A percentile compares a stretch with the other conserved stretches of the same genome.
Evolutionary conservation across 2,329 filamentous ascomycete species (phyloP).

Genomic region (Hypoxylon sp.): DNA sequence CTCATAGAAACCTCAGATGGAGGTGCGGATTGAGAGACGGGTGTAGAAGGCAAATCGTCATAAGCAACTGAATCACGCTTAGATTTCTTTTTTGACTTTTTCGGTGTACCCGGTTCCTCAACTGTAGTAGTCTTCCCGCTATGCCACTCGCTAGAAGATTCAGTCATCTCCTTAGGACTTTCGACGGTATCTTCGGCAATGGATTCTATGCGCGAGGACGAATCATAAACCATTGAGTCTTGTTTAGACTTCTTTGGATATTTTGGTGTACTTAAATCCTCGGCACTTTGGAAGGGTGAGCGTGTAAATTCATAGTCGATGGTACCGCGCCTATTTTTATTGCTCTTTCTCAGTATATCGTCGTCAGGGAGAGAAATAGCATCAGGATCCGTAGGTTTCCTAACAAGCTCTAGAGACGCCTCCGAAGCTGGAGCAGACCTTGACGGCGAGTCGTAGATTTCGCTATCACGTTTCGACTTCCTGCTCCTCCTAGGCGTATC

Average conservation of each 20-base stretch:
- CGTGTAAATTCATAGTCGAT: constrained; percentile 47
- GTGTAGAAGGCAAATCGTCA: constrained; percentile 49
- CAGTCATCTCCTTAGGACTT: constrained; percentile 60
- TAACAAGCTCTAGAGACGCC: constrained; percentile 32
- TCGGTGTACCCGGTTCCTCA: constrained; percentile 58
- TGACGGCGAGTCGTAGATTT: constrained; percentile 24
- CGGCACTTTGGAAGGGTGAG: constrained; percentile 45
- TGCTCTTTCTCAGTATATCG: constrained; percentile 53
- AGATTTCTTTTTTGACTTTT: constrained; percentile 57
- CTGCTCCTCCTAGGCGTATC: constrained; percentile 61
- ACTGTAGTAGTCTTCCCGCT: constrained; percentile 50
- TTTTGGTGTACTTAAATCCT: constrained; percentile 53
- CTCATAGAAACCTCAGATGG: constrained; percentile 59
- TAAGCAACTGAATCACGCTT: constrained; percentile 49
- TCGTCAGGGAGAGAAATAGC: constrained; percentile 36
- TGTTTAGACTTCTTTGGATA: constrained; percentile 55
- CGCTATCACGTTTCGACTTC: constrained; percentile 59
- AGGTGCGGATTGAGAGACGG: constrained; percentile 54
- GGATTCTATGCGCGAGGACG: constrained; percentile 47
- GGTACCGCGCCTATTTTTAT: constrained; percentile 51
- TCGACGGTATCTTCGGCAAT: constrained; percentile 58
- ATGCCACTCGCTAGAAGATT: constrained; percentile 52
- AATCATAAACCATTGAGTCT: constrained; percentile 53
- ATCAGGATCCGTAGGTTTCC: constrained; percentile 15
- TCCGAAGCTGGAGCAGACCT: constrained; percentile 32